Percentiles rank a stretch among this genome's conserved stretches.
Conservation (phyloP, 2,329 filamentous ascomycete genomes). For the Verticillium zaregamsianum region DNA sequence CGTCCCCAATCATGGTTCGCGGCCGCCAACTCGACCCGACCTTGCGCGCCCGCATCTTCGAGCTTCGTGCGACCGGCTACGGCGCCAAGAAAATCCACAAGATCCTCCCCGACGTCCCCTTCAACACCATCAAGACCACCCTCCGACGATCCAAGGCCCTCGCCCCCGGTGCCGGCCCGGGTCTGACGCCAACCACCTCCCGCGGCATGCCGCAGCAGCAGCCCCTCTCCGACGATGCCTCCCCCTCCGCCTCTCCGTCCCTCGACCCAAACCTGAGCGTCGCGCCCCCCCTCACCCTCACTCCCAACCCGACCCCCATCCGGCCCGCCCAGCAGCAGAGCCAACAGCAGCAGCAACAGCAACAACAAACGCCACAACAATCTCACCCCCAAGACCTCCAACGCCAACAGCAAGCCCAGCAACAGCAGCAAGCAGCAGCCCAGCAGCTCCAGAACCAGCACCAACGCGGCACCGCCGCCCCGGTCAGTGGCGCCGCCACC, state of each 20-base stretch:
- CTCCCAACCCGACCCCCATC: background rate
- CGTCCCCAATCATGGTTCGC: background rate
- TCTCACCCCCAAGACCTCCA: background rate
- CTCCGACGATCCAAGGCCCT: conserved; percentile 1
- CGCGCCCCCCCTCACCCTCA: background rate
- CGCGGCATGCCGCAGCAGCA: background rate
- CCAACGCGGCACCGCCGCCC: too few species aligned
- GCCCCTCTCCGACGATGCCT: conserved; percentile 1
- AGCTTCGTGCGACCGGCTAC: conserved; percentile 2
- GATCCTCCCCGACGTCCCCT: conserved; percentile 2
- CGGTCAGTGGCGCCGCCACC: background rate
- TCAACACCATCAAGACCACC: conserved; percentile 5
- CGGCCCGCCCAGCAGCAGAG: background rate
- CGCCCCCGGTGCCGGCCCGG: background rate
- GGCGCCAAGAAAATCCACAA: conserved; percentile 4
- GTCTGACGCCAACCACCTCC: background rate
- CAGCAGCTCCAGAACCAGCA: conserved; percentile 1
- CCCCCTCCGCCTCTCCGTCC: conserved; percentile 1
- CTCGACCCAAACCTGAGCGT: conserved; percentile 1
- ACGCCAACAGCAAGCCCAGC: background rate
- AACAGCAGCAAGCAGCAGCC: background rate
- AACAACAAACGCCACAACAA: background rate
- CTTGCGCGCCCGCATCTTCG: conserved; percentile 3
- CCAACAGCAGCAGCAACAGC: background rate
- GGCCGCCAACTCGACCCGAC: conserved; percentile 3